phyloP scores from a whole-genome alignment of 2,329 filamentous ascomycete species.

The Diaporthe eres region DNA sequence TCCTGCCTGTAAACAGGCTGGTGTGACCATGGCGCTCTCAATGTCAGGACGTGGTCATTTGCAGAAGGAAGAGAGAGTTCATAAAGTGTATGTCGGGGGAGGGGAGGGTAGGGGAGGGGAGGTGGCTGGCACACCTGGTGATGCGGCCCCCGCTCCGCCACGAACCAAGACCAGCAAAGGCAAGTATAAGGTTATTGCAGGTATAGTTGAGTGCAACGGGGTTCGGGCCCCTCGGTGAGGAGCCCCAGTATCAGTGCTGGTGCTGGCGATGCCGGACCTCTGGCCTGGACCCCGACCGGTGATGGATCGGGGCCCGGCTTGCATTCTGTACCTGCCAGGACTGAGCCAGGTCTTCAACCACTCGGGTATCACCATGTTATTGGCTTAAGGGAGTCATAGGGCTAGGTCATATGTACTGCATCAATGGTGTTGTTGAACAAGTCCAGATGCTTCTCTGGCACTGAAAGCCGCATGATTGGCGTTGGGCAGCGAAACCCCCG shows the following conservation, averaged over 20 bases:
- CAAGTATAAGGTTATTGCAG: neutral
- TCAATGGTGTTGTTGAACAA: neutral
- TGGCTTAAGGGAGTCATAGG: neutral
- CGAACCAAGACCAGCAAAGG: neutral
- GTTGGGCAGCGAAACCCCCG: conserved; percentile 11
- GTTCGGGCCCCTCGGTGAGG: neutral
- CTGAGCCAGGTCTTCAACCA: neutral
- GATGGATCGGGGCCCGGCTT: neutral
- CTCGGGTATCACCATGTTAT: neutral
- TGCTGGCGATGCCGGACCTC: neutral
- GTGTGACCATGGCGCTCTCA: neutral
- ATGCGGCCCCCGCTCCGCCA: conserved; percentile 4
- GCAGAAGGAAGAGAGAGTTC: neutral
- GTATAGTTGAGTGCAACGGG: neutral
- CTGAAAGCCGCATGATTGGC: neutral
- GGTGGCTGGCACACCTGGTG: neutral
- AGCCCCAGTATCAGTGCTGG: neutral
- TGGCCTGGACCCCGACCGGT: neutral
- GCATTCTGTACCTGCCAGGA: neutral
- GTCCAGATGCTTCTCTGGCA: no score
- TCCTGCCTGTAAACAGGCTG: conserved; percentile 12
- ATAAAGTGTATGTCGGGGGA: neutral
- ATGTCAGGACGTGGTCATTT: neutral
- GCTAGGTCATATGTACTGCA: neutral
- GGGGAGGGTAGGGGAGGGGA: no score